phyloP scores from a whole-genome alignment of 2,329 filamentous ascomycete species.

The Aspergillus tamarii region DNA sequence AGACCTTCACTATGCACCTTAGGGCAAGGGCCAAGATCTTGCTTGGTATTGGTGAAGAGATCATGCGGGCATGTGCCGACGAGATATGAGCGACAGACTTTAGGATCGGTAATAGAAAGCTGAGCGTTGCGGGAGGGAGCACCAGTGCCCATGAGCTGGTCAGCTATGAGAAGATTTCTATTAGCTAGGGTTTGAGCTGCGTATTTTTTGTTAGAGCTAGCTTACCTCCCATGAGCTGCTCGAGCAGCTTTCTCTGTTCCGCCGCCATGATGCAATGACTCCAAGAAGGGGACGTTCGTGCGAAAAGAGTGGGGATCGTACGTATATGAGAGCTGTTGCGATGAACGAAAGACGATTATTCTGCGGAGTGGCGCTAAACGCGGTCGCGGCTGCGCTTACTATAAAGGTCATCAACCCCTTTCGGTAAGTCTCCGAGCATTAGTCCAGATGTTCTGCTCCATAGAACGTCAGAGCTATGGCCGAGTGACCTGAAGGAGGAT shows the following conservation, averaged over 20 bases:
- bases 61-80: constrained; percentile 95
- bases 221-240: constrained; percentile 75
- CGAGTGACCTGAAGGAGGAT: not conserved
- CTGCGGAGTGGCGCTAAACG: constrained; percentile 32
- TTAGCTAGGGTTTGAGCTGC: constrained; percentile 29
- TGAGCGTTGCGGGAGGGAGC: constrained; percentile 75
- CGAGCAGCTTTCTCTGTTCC: constrained; percentile 96
- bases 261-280: constrained; percentile 70
- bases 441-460: not conserved
- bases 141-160: constrained; percentile 77
- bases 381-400: constrained; percentile 30
- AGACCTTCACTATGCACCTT: constrained; percentile 87
- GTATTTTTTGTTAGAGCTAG: constrained; percentile 10
- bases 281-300: not conserved
- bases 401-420: constrained; percentile 12
- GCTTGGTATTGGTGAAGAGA: constrained; percentile 99
- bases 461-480: constrained; percentile 1
- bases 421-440: constrained; percentile 1
- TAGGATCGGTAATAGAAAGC: constrained; percentile 85
- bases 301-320: not conserved
- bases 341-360: constrained; percentile 12
- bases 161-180: constrained; percentile 39
- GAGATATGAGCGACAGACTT: constrained; percentile 93
- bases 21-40: constrained; percentile 87
- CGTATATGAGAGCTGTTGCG: constrained; percentile 12